phyloP scores from a whole-genome alignment of 768 basidiomycete species.

The Cystobasidium onofrii region DNA sequence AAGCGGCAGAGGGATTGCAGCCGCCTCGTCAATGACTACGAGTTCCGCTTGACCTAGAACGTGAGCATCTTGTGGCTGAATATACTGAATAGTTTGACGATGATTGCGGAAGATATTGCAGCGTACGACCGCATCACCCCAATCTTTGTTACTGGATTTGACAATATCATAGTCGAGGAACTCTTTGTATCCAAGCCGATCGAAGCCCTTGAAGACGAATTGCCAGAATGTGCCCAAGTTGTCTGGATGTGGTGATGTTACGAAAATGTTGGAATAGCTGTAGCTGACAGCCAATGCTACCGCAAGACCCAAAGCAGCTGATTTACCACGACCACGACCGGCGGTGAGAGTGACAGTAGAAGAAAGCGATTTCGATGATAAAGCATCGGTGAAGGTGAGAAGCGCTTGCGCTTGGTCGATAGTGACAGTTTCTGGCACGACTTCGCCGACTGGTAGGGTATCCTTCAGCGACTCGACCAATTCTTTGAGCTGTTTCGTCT shows the following conservation, averaged over 20 bases:
- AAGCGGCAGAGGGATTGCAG: slow-evolving; percentile 91
- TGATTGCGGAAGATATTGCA: slow-evolving; percentile 89
- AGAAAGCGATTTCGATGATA: slow-evolving; percentile 74
- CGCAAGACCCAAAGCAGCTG: slow-evolving; percentile 87
- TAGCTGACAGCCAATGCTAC: slow-evolving; percentile 86
- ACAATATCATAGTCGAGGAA: slow-evolving; percentile 97
- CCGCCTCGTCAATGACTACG: slow-evolving; percentile 95
- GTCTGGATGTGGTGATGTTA: slow-evolving; percentile 93
- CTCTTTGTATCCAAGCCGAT: slow-evolving; percentile 89
- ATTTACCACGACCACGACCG: slow-evolving; percentile 89
- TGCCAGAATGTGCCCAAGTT: slow-evolving; percentile 97
- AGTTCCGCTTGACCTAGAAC: slow-evolving; percentile 96
- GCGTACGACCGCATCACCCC: slow-evolving; percentile 87
- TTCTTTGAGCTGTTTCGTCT: slow-evolving; percentile 55
- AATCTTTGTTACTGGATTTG: slow-evolving; percentile 88
- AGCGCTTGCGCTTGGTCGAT: slow-evolving; percentile 87
- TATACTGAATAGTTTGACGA: slow-evolving; percentile 98
- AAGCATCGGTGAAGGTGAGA: slow-evolving; percentile 87
- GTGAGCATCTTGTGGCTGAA: slow-evolving; percentile 94
- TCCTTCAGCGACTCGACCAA: slow-evolving; percentile 70
- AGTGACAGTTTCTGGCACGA: slow-evolving; percentile 82
- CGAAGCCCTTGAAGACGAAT: slow-evolving; percentile 93
- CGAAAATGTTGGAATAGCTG: slow-evolving; percentile 95
- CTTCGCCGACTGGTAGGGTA: slow-evolving; percentile 75
- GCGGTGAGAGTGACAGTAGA: slow-evolving; percentile 94